Conservation (phyloP, 352 stramenopile genomes). For the Discostella stelligera region DNA sequence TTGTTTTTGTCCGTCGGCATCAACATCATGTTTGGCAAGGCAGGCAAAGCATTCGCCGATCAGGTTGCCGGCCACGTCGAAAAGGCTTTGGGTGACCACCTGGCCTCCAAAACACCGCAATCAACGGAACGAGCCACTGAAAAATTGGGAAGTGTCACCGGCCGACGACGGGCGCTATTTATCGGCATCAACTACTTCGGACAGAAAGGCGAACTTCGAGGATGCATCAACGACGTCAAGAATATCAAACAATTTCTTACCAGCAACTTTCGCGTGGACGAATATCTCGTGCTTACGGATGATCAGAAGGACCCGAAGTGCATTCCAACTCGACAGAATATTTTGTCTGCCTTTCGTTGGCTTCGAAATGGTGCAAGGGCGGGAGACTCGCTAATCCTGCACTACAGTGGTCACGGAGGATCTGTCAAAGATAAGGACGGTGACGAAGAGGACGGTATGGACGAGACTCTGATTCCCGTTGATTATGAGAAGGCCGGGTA, state of each 20-base stretch:
- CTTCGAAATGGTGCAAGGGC: conserved; percentile 25
- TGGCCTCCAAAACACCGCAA: conserved; percentile 12
- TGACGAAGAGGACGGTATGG: conserved; percentile 70
- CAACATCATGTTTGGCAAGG: conserved; percentile 38
- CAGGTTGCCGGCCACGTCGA: conserved; percentile 26
- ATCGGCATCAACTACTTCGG: conserved; percentile 64
- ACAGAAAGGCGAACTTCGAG: conserved; percentile 52
- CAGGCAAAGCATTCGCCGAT: conserved; percentile 20
- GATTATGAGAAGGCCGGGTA: conserved; percentile 64
- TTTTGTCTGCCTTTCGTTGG: conserved; percentile 52
- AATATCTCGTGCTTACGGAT: conserved; percentile 55
- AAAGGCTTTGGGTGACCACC: conserved; percentile 9
- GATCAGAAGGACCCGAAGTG: conserved; percentile 38
- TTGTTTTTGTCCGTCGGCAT: neutral
- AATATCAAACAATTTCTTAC: conserved; percentile 46
- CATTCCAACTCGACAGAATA: conserved; percentile 52
- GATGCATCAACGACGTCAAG: conserved; percentile 57
- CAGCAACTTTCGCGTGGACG: conserved; percentile 25
- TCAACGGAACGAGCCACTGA: conserved; percentile 25
- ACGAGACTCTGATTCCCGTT: conserved; percentile 71
- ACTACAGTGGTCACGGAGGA: conserved; percentile 65
- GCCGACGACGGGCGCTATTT: conserved; percentile 44
- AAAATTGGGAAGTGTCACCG: conserved; percentile 19
- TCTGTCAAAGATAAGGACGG: conserved; percentile 50
- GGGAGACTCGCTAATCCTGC: conserved; percentile 42